Evolutionary conservation across 805 yeast species (phyloP).

Genomic region (Candida pseudofarinosa): DNA sequence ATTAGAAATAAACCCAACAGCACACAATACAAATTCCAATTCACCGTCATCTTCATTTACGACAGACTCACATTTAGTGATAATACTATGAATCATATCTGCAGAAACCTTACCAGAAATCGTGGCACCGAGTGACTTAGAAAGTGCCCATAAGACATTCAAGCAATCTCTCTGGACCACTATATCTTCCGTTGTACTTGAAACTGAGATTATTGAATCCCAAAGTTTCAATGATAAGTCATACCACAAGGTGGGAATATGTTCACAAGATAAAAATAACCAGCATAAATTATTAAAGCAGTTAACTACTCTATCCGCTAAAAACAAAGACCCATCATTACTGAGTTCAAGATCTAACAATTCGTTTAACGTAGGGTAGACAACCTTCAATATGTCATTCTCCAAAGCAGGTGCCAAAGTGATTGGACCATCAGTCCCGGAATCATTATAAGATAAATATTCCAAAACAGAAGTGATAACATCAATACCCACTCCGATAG

Average conservation of each 20-base stretch:
- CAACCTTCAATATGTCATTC: slow-evolving; percentile 16
- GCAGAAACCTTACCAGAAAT: slow-evolving; percentile 19
- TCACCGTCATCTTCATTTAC: slow-evolving; percentile 8
- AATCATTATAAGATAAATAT: slow-evolving; percentile 32
- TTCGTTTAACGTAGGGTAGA: slow-evolving; percentile 31
- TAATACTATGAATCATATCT: slow-evolving; percentile 23
- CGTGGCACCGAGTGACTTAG: slow-evolving; percentile 34
- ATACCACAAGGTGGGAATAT: slow-evolving; percentile 39
- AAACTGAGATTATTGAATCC: slow-evolving; percentile 18
- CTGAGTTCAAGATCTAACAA: slow-evolving; percentile 33
- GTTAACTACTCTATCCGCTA: slow-evolving; percentile 53
- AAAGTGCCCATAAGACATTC: slow-evolving; percentile 35
- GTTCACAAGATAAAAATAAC: slow-evolving; percentile 40
- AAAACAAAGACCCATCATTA: slow-evolving; percentile 25
- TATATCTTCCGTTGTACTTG: slow-evolving; percentile 13
- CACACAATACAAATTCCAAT: slow-evolving; percentile 39
- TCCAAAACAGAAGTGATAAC: slow-evolving; percentile 74
- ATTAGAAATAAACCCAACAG: slow-evolving; percentile 51
- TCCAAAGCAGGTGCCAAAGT: slow-evolving; percentile 16
- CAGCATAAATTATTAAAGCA: slow-evolving; percentile 72
- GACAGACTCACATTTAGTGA: slow-evolving; percentile 16
- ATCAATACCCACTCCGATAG: slow-evolving; percentile 71
- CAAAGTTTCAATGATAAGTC: slow-evolving; percentile 23
- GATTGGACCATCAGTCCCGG: slow-evolving; percentile 18
- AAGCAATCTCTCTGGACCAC: slow-evolving; percentile 28